Evolutionary conservation across 306 rosid species (phyloP), one percentile per base, ranked within the genome.

Genomic region (Lotus japonicus): DNA sequence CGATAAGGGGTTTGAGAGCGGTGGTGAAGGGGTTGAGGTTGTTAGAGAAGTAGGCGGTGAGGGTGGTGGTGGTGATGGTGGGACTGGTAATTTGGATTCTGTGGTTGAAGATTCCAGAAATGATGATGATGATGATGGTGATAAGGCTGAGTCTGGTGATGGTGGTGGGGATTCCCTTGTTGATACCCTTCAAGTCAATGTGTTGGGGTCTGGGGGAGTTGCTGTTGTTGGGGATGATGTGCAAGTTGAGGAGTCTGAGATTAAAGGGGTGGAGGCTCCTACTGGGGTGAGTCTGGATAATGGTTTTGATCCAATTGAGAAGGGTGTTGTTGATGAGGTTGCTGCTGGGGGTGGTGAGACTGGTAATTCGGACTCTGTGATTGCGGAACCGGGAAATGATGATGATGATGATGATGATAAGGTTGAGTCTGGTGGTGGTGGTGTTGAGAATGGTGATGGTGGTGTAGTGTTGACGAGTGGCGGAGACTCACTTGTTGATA

Each of bases 161-260:
- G 26, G 70, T 58, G 81, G 33, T 50, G 83, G 76, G 38, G 84
- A 77, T 17, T 48, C 81, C 1, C 71, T 81, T 56, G 90, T 70
- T 65, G 84, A 78, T 9, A 76, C 52, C 9, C 41, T 77, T 5
- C 55, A 68, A 9, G 83, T 67, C 21, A 48, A 77, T 64, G 3
- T 77, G 67, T 53, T 69, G 58, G 66, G 16, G 35, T 62, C 78
- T 42, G 81, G 81, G 19, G 74, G 80, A 31, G 84, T 79, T 12
- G 85, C 72, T 62, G 82, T 80, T 54, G 83, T 73, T 46, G 87
- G 84, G 12, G 87, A 79, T 66, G 71, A 50, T 35, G 85, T 66
- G 58, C 74, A 45, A 6, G 74, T 64, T 64, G 66, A 71, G 66
- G 86, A 71, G 35, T 70, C 84, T 65, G 84, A 82, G 43, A 74